Evolutionary conservation across 345 rosid species (phyloP).

Genomic region (Salix viminalis): DNA sequence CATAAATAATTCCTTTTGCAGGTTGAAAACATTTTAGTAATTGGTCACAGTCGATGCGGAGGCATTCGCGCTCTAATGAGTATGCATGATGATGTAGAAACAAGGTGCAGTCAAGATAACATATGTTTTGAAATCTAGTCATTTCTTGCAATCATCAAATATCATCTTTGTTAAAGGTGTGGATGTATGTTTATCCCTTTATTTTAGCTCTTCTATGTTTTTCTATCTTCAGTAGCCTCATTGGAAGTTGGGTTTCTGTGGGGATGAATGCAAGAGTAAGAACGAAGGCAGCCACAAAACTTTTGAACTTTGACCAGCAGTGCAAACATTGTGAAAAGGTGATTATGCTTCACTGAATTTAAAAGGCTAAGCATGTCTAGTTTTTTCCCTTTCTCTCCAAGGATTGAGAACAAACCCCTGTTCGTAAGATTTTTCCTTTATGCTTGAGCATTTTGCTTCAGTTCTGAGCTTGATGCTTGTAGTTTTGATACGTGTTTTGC

Average conservation of each 20-base stretch:
- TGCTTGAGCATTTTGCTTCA: neutral
- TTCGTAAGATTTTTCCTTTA: neutral
- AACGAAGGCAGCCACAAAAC: slow-evolving; percentile 57
- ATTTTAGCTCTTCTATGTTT: too few species aligned
- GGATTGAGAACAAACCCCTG: neutral
- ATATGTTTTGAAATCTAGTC: neutral
- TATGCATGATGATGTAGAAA: slow-evolving; percentile 62
- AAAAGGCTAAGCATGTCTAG: neutral
- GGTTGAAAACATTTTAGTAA: slow-evolving; percentile 84
- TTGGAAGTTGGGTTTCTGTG: slow-evolving; percentile 66
- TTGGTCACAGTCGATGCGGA: slow-evolving; percentile 95
- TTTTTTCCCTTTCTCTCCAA: neutral
- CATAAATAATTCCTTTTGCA: slow-evolving; percentile 24
- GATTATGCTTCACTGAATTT: neutral
- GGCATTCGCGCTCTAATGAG: slow-evolving; percentile 94
- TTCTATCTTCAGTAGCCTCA: slow-evolving; percentile 60
- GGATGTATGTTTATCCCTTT: neutral
- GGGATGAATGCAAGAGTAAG: slow-evolving; percentile 76
- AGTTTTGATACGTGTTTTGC: neutral
- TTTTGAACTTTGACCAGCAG: slow-evolving; percentile 70
- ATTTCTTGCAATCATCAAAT: too few species aligned
- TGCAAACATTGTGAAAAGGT: slow-evolving; percentile 98
- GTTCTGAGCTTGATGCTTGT: neutral
- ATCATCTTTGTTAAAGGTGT: too few species aligned
- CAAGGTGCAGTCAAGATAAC: slow-evolving; percentile 45